Evolutionary conservation across 495 filamentous ascomycete species (phyloP), one percentile per base, ranked within the genome.

Genomic region (Aspergillus avenaceus): DNA sequence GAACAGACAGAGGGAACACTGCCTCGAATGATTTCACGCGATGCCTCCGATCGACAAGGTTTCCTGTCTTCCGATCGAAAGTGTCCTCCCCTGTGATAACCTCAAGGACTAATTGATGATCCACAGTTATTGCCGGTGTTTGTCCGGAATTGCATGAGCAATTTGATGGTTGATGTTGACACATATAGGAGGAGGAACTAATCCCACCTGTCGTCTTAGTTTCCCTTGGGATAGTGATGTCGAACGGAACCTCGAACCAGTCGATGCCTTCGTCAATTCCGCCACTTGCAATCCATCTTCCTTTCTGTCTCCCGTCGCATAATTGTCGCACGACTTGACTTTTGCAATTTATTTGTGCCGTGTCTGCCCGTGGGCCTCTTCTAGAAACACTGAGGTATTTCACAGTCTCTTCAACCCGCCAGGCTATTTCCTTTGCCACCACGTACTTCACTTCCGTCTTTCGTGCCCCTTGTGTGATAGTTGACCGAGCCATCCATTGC

Each of bases 51-150:
- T 56, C 54, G 16, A 56, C 44, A 3, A 56, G 25, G 9, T 32
- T 44, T 4, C 49, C 45, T 1, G 49, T 52, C 8, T 8, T 11
- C 11, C 31, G 49, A 21, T 56, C 38, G 19, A 56, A 49, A 2
- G 48, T 52, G 21, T 56, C 54, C 32, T 56, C 49, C 1, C 54
- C 54, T 0, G 31, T 45, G 24, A 56, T 43, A 7, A 56, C 36
- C 9, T 56, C 54, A 4, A 56, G 19, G 7, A n/a, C 45, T 44
- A 56, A 29, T 28, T 24, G 48, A 18, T 56, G 54, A 0, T 34
- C 23, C 13, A 49, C 49, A 3, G 40, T 49, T 24, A 56, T 44
- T 4, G 32, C 45, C 3, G 37, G 13, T 26, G 32, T 41, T 16
- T 47, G 34, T 16, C 24, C 22, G 11, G 32, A 4, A 8, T 8